Evolutionary conservation across 306 rosid species (phyloP).

Genomic region (Astragalus glycyphyllos): DNA sequence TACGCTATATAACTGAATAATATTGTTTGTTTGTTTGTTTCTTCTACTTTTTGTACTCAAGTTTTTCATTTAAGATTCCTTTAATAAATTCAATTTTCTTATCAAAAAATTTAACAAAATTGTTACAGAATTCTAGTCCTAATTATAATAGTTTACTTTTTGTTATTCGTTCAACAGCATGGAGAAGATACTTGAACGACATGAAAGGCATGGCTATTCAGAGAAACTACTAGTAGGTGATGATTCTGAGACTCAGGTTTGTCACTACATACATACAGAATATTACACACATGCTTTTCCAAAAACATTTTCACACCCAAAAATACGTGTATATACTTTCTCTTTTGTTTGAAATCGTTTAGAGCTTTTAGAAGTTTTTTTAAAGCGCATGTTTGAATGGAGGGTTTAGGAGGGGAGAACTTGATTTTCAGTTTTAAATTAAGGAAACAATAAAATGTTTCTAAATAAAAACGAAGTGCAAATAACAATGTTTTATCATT

Average conservation of each 20-base stretch:
- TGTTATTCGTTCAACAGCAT: slow-evolving; percentile 52
- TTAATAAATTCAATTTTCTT: no score
- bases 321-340: background rate
- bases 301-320: background rate
- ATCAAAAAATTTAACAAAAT: background rate
- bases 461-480: no score
- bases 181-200: slow-evolving; percentile 91
- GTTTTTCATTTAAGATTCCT: background rate
- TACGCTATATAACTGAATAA: no score
- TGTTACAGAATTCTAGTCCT: slow-evolving; percentile 3
- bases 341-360: background rate
- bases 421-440: no score
- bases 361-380: no score
- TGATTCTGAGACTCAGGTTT: slow-evolving; percentile 64
- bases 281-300: background rate
- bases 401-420: no score
- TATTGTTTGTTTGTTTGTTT: no score
- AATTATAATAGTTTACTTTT: background rate
- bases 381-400: no score
- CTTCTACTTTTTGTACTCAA: no score
- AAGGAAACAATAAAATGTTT: no score
- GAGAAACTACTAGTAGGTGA: slow-evolving; percentile 57
- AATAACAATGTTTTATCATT: no score
- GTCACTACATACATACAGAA: background rate
- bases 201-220: slow-evolving; percentile 73